Conservation (phyloP, 352 stramenopile genomes). For the Phytophthora kernoviae region DNA sequence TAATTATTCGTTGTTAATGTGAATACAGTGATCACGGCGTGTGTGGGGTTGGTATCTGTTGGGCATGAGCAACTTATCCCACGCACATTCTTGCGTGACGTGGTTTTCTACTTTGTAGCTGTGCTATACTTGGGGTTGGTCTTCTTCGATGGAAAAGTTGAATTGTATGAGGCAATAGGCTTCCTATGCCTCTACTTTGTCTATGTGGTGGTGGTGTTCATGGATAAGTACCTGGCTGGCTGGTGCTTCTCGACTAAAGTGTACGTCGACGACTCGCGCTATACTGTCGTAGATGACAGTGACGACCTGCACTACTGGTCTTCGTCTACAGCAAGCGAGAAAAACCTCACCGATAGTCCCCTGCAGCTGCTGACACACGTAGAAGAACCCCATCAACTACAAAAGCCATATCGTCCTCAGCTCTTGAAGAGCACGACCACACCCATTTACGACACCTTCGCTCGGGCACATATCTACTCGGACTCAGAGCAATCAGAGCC, state of each 20-base stretch:
- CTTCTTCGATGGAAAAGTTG: constrained; percentile 75
- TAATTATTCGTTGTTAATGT: background rate
- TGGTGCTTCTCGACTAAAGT: constrained; percentile 32
- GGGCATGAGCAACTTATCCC: constrained; percentile 78
- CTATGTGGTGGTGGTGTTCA: constrained; percentile 67
- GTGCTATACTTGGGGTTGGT: constrained; percentile 75
- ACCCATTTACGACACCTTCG: constrained; percentile 38
- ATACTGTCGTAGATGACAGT: constrained; percentile 31
- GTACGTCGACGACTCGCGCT: constrained; percentile 16
- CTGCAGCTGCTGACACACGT: constrained; percentile 4
- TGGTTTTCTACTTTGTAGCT: constrained; percentile 73
- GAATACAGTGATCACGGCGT: constrained; percentile 62
- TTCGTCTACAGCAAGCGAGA: constrained; percentile 31
- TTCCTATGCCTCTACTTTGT: constrained; percentile 76
- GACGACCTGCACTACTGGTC: constrained; percentile 39
- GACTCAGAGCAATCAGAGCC: constrained; percentile 67
- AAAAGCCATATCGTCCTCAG: constrained; percentile 20
- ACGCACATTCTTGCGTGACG: constrained; percentile 74
- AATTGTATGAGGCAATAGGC: constrained; percentile 58
- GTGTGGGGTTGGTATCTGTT: constrained; percentile 69
- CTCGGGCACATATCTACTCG: constrained; percentile 35
- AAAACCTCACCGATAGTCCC: constrained; percentile 14
- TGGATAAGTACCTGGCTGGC: constrained; percentile 51
- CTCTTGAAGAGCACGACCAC: constrained; percentile 42
- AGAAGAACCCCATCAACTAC: constrained; percentile 10